Evolutionary conservation across 2,329 filamentous ascomycete species (phyloP), one percentile per base, ranked within the genome.

Genomic region (Samsoniella hepiali): DNA sequence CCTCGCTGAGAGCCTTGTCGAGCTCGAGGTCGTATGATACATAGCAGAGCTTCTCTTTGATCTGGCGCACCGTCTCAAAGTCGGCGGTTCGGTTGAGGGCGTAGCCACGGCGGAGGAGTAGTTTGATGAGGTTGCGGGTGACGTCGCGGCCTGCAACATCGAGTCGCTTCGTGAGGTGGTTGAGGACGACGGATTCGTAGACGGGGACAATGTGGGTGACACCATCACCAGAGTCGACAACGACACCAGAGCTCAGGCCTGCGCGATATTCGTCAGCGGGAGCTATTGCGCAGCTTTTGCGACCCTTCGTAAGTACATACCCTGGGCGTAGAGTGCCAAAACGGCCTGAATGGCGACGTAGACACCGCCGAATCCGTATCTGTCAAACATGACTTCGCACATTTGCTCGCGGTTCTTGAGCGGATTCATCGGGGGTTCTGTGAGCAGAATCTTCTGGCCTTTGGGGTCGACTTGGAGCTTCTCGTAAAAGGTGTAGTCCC

Each of bases 41-140:
- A 76, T 99, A 99, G 84, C 95, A 98, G 58, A 99, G 90, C 84
- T 99, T 99, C 84, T 99, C 95, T 82, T 99, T 99, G 82, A 99
- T 98, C 77, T 98, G 94, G 66, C 95, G 91, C 63, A 99, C 95
- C 4, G 95, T 99, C 79, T 99, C 95, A 77, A 99, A 99, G 77
- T 99, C 95, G 74, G 95, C 95, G 13, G 95, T 99, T 76, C 95
- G 88, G 86, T 99, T 99, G 67, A 99, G 87, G 42, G 95, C 93
- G 77, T 99, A 99, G 51, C 95, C 95, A 69, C 95, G 88, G 72
- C 95, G 91, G 64, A 97, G 86, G 27, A 99, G 88, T 57, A 99
- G 88, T 58, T 93, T 92, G 77, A 99, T 99, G 68, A 99, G 85
- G 78, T 99, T 98, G 72, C 94, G 90, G n/a, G 95, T 99, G 61